Conservation (phyloP, 805 yeast species). For the Candida alai region DNA sequence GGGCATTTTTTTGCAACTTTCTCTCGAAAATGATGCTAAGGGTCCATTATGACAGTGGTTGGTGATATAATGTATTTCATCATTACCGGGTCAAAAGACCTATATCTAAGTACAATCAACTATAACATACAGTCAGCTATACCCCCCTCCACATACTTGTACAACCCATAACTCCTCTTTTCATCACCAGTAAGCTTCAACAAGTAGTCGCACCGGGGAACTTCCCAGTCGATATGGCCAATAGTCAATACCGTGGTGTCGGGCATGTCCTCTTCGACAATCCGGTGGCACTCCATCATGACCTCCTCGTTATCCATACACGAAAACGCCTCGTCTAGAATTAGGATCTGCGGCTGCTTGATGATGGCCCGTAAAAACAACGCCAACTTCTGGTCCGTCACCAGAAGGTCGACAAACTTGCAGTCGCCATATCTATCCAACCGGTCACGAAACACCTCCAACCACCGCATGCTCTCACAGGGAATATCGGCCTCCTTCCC, state of each 20-base stretch:
- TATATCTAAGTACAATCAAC: too few relatives aligned
- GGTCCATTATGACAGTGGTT: too few relatives aligned
- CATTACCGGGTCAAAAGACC: too few relatives aligned
- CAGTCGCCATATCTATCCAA: constrained; percentile 35
- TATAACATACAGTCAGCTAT: too few relatives aligned
- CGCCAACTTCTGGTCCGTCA: constrained; percentile 75
- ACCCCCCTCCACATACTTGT: constrained; percentile 5
- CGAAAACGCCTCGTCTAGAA: constrained; percentile 89
- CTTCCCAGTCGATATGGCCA: constrained; percentile 80
- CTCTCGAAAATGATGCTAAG: too few relatives aligned
- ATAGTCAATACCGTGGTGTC: constrained; percentile 69
- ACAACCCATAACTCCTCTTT: constrained; percentile 18
- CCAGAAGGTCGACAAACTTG: constrained; percentile 50
- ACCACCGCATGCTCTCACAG: constrained; percentile 16
- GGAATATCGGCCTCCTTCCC: constrained; percentile 26
- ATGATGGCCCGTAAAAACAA: constrained; percentile 74
- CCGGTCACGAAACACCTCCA: constrained; percentile 19
- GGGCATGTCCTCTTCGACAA: constrained; percentile 18
- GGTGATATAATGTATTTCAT: too few relatives aligned
- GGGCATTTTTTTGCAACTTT: too few relatives aligned
- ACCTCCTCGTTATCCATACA: constrained; percentile 67
- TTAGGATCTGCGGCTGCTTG: constrained; percentile 71
- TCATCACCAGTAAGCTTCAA: constrained; percentile 30
- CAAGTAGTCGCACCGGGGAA: constrained; percentile 61
- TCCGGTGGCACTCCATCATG: constrained; percentile 29